Conservation (phyloP, 2,329 filamentous ascomycete genomes). For the Talaromyces sp. region DNA sequence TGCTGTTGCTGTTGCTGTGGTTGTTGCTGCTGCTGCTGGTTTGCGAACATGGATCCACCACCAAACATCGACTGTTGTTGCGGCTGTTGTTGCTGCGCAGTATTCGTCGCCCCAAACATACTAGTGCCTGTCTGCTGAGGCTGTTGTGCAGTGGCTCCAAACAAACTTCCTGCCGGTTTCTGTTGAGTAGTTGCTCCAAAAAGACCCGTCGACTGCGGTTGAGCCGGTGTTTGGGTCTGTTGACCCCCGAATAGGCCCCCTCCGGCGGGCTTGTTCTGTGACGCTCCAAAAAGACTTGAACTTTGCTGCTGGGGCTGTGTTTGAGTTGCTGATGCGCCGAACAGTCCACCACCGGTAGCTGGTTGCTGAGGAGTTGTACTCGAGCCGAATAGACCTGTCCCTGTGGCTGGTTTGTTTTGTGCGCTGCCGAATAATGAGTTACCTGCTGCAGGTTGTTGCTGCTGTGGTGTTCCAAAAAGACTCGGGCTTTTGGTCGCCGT, state of each 20-base stretch:
- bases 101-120: conserved; percentile 24
- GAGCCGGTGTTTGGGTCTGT: conserved; percentile 16
- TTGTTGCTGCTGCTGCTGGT: conserved; percentile 25
- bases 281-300: conserved; percentile 21
- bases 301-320: conserved; percentile 30
- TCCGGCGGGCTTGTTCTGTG: conserved; percentile 20
- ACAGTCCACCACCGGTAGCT: conserved; percentile 24
- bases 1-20: conserved; percentile 36
- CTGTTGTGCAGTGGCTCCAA: conserved; percentile 34
- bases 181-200: conserved; percentile 25
- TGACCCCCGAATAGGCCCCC: conserved; percentile 27
- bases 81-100: conserved; percentile 25
- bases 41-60: conserved; percentile 16
- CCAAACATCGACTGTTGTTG: conserved; percentile 27
- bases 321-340: conserved; percentile 25
- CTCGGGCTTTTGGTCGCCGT: conserved; percentile 32
- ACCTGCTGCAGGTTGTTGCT: conserved; percentile 27
- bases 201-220: conserved; percentile 18
- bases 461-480: conserved; percentile 36
- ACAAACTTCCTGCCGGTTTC: conserved; percentile 27
- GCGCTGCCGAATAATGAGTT: conserved; percentile 34
- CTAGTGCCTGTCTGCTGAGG: conserved; percentile 30
- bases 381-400: conserved; percentile 27
- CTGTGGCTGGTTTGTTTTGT: conserved; percentile 22
- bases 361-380: conserved; percentile 23